phyloP scores from a whole-genome alignment of 2,329 filamentous ascomycete species.

The Apiospora kogelbergensis region DNA sequence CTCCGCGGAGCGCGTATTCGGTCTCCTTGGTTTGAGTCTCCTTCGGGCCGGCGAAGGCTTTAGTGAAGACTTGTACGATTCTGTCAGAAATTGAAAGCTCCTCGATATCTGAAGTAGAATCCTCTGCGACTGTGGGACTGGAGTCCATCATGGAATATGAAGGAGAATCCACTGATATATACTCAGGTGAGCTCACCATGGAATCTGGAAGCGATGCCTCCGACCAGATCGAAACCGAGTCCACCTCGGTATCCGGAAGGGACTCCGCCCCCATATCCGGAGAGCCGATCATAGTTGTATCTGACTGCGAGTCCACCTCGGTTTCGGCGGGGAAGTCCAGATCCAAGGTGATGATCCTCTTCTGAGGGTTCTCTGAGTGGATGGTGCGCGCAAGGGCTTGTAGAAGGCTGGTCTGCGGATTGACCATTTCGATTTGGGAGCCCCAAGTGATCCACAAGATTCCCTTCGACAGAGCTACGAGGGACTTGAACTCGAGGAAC shows the following conservation, averaged over 20 bases:
- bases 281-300: conserved; percentile 19
- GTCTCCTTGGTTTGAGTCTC: conserved; percentile 30
- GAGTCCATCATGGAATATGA: conserved; percentile 23
- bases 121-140: background rate
- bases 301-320: conserved; percentile 18
- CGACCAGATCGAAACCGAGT: background rate
- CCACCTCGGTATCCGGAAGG: background rate
- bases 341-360: conserved; percentile 44
- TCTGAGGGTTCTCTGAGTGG: conserved; percentile 48
- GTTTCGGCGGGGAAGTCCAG: conserved; percentile 25
- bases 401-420: conserved; percentile 40
- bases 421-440: conserved; percentile 22
- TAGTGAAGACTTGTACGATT: conserved; percentile 27
- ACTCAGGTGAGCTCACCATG: background rate
- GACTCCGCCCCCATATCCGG: background rate
- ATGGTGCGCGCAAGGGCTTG: conserved; percentile 48
- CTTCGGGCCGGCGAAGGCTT: conserved; percentile 15
- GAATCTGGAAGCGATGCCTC: background rate
- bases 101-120: conserved; percentile 20
- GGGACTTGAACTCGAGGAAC: conserved; percentile 40
- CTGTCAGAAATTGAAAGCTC: conserved; percentile 15
- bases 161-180: background rate
- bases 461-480: conserved; percentile 30
- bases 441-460: conserved; percentile 24
- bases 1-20: conserved; percentile 43